A percentile compares a stretch with the other conserved stretches of the same genome.
Evolutionary conservation across 352 stramenopile species (phyloP).

Genomic region (Phytopythium oedochilum): DNA sequence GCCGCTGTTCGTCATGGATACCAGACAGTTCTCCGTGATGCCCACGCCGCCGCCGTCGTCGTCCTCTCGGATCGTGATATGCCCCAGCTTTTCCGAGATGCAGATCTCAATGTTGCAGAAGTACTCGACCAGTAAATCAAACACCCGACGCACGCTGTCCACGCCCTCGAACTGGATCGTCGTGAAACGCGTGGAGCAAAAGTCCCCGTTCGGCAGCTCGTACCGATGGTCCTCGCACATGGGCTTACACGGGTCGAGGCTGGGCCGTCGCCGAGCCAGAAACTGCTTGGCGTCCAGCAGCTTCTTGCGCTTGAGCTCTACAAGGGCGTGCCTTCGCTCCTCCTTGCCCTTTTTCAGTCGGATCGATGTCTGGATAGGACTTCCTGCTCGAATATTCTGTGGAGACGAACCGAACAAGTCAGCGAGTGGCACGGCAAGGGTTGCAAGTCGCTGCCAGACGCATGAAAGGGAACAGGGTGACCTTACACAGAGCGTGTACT

Average conservation of each 20-base stretch:
- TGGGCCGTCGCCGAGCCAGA: conserved; percentile 17
- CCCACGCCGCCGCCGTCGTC: conserved; percentile 21
- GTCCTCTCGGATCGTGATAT: conserved; percentile 35
- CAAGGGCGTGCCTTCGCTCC: conserved; percentile 11
- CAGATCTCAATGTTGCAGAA: conserved; percentile 32
- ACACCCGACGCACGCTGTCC: conserved; percentile 21
- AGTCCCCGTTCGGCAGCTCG: conserved; percentile 18
- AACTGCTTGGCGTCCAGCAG: conserved; percentile 23
- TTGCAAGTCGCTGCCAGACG: background rate
- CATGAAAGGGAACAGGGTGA: background rate
- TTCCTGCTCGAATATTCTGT: conserved; percentile 28
- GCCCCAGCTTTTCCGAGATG: conserved; percentile 32
- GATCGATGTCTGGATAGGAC: conserved; percentile 26
- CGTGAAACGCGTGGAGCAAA: conserved; percentile 21
- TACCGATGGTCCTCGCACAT: conserved; percentile 21
- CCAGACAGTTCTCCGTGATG: conserved; percentile 25
- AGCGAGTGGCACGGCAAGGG: background rate
- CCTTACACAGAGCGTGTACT: conserved; percentile 31
- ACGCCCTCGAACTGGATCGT: conserved; percentile 24
- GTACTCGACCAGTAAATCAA: conserved; percentile 31
- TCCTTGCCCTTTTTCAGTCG: conserved; percentile 12
- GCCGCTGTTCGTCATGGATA: conserved; percentile 13
- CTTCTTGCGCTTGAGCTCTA: conserved; percentile 21
- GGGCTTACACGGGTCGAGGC: conserved; percentile 25
- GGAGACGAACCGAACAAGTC: background rate